Evolutionary conservation across 2,329 filamentous ascomycete species (phyloP), one percentile per base, ranked within the genome.

Genomic region (Pseudogymnoascus sp.): DNA sequence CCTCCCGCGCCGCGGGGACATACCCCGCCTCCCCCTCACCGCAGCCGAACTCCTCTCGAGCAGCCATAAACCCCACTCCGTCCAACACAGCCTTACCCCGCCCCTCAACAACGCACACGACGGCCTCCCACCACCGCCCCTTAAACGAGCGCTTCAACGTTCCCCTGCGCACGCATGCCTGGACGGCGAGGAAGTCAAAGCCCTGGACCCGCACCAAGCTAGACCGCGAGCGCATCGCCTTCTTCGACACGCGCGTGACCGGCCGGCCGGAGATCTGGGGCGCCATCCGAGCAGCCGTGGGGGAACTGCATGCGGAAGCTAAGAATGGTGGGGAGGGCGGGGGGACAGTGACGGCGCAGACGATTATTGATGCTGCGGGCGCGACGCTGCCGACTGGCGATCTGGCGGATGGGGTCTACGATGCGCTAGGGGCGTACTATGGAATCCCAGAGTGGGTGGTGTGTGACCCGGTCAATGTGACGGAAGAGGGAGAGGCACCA

Each of bases 191-290:
- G 17, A 82, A 81, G 65, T 80, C 81, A 62, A 83, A 83, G 19
- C 75, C 77, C 15, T 96, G 90, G 90, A 92, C 89, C 0, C 84
- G 83, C n/a, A 72, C 76, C 15, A 79, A 88, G 62, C 79, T 96
- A 1, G 83, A 86, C 64, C 81, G 80, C 33, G 90, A 96, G 76
- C 84, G 93, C 59, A 78, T 77, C 59, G 91, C 91, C 66, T 97
- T 96, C 79, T 97, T 96, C 75, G 92, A 97, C 65, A 97, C 93
- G 1, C 81, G 91, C 56, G 90, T 96, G 15, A 89, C 88, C 0
- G 91, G 91, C 1, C 82, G 85, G 3, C 71, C 82, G 4, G 90
- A 96, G 74, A 83, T 95, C 26, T 97, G 93, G 93, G 85, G 85
- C 68, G 88, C 90, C 0, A 75, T 97, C 13, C 82, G 82, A 53